These are phyloP conservation scores for Tuber umbilicatum DNA, from an alignment of 495 filamentous ascomycete genomes.

Conservation along the genomic window DNA sequence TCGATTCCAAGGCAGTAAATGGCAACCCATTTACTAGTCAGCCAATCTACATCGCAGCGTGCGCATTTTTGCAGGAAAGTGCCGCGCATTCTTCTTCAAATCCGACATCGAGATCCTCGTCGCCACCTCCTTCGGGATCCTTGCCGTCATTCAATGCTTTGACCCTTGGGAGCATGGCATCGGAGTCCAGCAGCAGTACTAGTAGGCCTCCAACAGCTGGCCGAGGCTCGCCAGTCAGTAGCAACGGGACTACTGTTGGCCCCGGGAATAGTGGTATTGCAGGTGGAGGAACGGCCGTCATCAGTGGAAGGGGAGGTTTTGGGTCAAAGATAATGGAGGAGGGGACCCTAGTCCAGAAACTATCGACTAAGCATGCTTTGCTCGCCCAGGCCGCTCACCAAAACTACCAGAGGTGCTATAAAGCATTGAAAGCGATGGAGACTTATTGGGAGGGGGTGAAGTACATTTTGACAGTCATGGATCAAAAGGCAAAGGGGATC, in stretches of 20 bases:
- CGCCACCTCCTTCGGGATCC: constrained; percentile 41
- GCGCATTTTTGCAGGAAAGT: constrained; percentile 77
- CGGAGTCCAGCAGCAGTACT: constrained; percentile 8
- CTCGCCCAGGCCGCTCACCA: constrained; percentile 68
- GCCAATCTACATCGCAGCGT: constrained; percentile 83
- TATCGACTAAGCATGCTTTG: constrained; percentile 56
- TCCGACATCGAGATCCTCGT: constrained; percentile 51
- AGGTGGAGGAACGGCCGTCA: background rate
- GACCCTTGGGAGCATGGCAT: constrained; percentile 9
- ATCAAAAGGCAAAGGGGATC: constrained; percentile 78
- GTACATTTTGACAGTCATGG: constrained; percentile 77
- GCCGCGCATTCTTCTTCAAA: constrained; percentile 53
- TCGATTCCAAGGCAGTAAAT: constrained; percentile 71
- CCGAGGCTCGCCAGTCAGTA: constrained; percentile 21
- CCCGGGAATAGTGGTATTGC: background rate
- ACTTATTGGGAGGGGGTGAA: constrained; percentile 78
- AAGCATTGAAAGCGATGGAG: constrained; percentile 67
- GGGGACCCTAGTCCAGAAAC: constrained; percentile 12
- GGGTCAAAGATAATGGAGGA: constrained; percentile 24
- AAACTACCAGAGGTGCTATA: constrained; percentile 76
- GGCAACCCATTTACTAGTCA: constrained; percentile 84
- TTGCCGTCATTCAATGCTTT: constrained; percentile 7
- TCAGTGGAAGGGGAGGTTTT: constrained; percentile 16
- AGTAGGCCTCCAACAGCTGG: constrained; percentile 10
- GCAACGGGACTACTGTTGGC: constrained; percentile 6